A percentile compares a stretch with the other conserved stretches of the same genome.
Conservation (phyloP, 495 filamentous ascomycete genomes). For the Daldinia vernicosa region DNA sequence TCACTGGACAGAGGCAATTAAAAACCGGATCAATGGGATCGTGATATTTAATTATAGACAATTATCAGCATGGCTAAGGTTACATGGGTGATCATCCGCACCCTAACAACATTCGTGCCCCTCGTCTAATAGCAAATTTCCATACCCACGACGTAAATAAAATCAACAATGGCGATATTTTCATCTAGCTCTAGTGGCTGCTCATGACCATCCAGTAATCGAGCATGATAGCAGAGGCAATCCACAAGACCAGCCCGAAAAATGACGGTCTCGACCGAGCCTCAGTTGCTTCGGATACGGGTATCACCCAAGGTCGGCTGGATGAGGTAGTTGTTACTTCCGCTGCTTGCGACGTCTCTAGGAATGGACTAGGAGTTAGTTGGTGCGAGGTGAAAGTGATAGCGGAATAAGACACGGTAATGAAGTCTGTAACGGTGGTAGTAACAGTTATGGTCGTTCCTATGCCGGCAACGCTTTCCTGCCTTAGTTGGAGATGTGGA, state of each 20-base stretch:
- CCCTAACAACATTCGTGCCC: constrained; percentile 21
- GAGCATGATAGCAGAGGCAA: constrained; percentile 37
- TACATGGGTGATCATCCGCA: constrained; percentile 4
- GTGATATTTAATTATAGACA: constrained; percentile 21
- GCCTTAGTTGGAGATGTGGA: constrained; percentile 41
- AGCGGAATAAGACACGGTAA: constrained; percentile 34
- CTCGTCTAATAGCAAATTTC: constrained; percentile 13
- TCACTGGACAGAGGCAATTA: neutral
- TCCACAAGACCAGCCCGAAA: constrained; percentile 42
- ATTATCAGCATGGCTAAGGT: constrained; percentile 17
- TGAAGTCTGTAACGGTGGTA: constrained; percentile 34
- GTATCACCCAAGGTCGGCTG: constrained; percentile 43
- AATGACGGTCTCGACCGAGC: constrained; percentile 31
- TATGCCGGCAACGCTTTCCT: constrained; percentile 31
- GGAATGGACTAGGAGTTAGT: constrained; percentile 18
- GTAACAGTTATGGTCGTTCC: constrained; percentile 32
- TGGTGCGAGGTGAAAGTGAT: constrained; percentile 11
- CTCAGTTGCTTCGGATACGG: constrained; percentile 20
- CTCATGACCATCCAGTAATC: constrained; percentile 44
- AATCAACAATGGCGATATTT: constrained; percentile 23
- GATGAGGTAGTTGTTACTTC: constrained; percentile 28
- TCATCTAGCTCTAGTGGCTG: constrained; percentile 33
- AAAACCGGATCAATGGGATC: neutral
- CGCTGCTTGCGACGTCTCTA: constrained; percentile 25
- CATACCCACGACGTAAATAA: constrained; percentile 10